Percentiles rank a stretch among this genome's conserved stretches.
These are phyloP conservation scores for Pleodorina starrii DNA, from an alignment of 139 green algal genomes.

Conservation along the genomic window DNA sequence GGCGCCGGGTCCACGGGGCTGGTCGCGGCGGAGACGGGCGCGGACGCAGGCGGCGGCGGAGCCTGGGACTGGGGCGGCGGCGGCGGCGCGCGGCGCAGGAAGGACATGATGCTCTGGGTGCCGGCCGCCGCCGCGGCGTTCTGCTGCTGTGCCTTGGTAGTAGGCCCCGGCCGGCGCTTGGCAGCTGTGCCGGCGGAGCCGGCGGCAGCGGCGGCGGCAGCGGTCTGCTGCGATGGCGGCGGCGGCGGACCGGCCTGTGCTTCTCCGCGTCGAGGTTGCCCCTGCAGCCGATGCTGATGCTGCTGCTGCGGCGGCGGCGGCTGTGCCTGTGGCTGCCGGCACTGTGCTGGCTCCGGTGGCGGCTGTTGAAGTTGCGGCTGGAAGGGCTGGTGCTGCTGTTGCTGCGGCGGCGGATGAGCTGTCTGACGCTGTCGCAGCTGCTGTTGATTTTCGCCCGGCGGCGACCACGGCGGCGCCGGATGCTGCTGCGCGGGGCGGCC, in stretches of 20 bases:
- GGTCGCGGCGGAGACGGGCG: not conserved
- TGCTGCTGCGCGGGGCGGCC: not conserved
- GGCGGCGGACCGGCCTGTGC: too few species aligned
- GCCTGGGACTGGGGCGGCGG: too few species aligned
- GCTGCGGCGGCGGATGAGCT: not conserved
- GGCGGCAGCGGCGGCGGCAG: not conserved
- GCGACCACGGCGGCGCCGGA: too few species aligned
- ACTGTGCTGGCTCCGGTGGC: not conserved
- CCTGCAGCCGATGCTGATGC: too few species aligned
- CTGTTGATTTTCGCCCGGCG: too few species aligned
- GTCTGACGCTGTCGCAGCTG: too few species aligned
- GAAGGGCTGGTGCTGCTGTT: not conserved
- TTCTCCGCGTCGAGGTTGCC: too few species aligned
- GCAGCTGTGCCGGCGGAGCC: not conserved
- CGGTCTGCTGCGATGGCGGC: not conserved
- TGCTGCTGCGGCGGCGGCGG: too few species aligned
- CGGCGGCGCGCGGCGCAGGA: not conserved
- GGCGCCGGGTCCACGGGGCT: not conserved
- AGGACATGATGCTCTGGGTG: conserved; percentile 9
- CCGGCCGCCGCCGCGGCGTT: not conserved
- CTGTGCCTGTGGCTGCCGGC: not conserved
- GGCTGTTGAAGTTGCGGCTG: not conserved
- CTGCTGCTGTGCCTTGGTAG: not conserved
- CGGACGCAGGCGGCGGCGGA: not conserved
- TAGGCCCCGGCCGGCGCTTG: not conserved